Evolutionary conservation across 2,329 filamentous ascomycete genomes (phyloP), one percentile per base, ranked within the genome.

Genomic region (Rhynchosporium graminicola): DNA sequence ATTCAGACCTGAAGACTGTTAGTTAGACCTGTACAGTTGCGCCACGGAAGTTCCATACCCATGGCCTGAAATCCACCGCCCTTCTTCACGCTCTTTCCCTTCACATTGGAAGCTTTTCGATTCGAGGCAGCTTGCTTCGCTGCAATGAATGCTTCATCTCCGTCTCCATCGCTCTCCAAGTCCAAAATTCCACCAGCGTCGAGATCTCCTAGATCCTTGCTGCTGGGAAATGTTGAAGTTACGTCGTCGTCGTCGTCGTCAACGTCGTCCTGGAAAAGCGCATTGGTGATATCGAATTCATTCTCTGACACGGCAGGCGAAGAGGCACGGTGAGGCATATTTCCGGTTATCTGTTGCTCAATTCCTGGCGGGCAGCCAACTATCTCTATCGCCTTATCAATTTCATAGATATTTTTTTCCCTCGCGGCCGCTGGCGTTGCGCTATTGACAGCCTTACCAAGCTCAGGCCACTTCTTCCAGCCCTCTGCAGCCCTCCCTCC

Each of bases 11-110:
- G 15, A 4, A 28, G 48, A 51, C n/a, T 43, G 43, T 71, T 64
- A 70, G 68, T 42, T 63, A 6, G 26, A 31, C 36, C 36, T 31
- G 20, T 43, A 29, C 26, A 42, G 40, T 47, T 52, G 51, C 50
- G 13, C 28, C 46, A 47, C 56, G n/a, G 36, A 45, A 28, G 31
- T 56, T n/a, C 66, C 78, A 63, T 77, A 87, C 85, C 90, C 93
- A 99, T 97, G 52, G 91, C 89, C 76, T 99, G 95, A 74, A 99
- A 99, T 58, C 94, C 95, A 71, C 95, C 95, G 43, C 93, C 91
- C 77, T 98, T 99, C 80, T 97, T 97, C 38, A 91, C 90, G 2
- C 88, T 89, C 66, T 90, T 90, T 26, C 91, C 91, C 76, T 94
- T 95, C 7, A 95, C 70, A 73, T 93, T 95, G 9, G 89, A 83